Evolutionary conservation across 164 flowering plant genomes (phyloP).

Genomic region (Vitis amurensis): DNA sequence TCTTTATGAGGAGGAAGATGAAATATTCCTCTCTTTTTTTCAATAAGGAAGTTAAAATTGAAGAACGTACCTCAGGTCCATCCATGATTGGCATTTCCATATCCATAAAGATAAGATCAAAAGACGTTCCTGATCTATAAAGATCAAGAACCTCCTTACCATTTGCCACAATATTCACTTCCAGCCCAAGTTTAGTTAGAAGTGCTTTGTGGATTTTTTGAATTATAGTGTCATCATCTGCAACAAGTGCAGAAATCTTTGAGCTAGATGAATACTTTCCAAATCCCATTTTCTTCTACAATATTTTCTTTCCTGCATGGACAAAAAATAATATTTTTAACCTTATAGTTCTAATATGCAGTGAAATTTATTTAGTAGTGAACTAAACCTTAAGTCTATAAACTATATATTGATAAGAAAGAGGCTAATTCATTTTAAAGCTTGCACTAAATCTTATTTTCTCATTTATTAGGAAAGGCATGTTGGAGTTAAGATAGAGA

Average conservation of each 20-base stretch:
- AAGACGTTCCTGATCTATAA: constrained; percentile 10
- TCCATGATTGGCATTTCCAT: constrained; percentile 42
- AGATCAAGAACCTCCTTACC: constrained; percentile 34
- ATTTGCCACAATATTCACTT: constrained; percentile 20
- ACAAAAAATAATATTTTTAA: background rate
- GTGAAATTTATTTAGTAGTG: no score
- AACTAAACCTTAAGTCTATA: no score
- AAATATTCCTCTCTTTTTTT: background rate
- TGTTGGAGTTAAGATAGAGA: no score
- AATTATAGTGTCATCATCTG: constrained; percentile 23
- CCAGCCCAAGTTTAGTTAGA: constrained; percentile 12
- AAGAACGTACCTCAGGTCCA: constrained; percentile 26
- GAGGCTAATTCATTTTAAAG: no score
- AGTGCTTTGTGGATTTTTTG: constrained; percentile 23
- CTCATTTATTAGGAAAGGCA: no score
- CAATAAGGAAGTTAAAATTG: background rate
- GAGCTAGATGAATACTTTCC: no score
- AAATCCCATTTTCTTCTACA: background rate
- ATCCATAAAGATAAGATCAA: constrained; percentile 37
- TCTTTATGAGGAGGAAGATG: no score
- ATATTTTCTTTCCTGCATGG: background rate
- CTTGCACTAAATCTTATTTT: no score
- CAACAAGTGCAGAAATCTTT: constrained; percentile 17
- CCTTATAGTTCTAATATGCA: no score
- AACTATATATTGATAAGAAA: no score